Evolutionary conservation across 352 stramenopile species (phyloP).

Genomic region (Phytophthora macrochlamydospora): DNA sequence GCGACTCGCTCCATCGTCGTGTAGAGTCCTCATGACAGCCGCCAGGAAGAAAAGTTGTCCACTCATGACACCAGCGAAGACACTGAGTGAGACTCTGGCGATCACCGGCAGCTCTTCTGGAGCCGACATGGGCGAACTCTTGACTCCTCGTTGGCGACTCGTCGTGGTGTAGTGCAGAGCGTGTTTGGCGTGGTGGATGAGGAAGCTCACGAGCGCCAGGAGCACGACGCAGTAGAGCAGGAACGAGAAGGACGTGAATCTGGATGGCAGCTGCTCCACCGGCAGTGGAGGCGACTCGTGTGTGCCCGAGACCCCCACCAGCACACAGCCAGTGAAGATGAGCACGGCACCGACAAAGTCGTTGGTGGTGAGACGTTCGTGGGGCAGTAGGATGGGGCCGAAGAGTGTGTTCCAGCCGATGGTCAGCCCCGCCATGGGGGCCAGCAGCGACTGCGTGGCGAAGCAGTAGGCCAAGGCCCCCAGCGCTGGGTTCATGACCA

Average conservation of each 20-base stretch:
- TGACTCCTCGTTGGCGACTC: constrained; percentile 28
- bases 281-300: constrained; percentile 67
- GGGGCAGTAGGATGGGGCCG: constrained; percentile 66
- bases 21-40: constrained; percentile 63
- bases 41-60: constrained; percentile 83
- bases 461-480: constrained; percentile 76
- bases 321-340: constrained; percentile 79
- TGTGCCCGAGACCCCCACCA: constrained; percentile 73
- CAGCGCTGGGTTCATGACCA: constrained; percentile 76
- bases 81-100: constrained; percentile 58
- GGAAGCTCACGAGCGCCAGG: constrained; percentile 45
- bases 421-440: constrained; percentile 82
- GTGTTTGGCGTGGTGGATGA: constrained; percentile 59
- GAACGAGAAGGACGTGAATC: constrained; percentile 71
- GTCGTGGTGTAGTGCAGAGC: constrained; percentile 58
- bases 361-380: constrained; percentile 73
- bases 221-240: constrained; percentile 58
- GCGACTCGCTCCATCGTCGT: constrained; percentile 51
- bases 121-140: constrained; percentile 28
- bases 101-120: constrained; percentile 37
- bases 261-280: constrained; percentile 51
- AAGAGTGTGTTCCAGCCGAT: constrained; percentile 87
- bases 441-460: constrained; percentile 77
- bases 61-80: constrained; percentile 73
- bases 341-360: constrained; percentile 77